Evolutionary conservation across 2,329 filamentous ascomycete species (phyloP).

Genomic region (Didymella lethalis): DNA sequence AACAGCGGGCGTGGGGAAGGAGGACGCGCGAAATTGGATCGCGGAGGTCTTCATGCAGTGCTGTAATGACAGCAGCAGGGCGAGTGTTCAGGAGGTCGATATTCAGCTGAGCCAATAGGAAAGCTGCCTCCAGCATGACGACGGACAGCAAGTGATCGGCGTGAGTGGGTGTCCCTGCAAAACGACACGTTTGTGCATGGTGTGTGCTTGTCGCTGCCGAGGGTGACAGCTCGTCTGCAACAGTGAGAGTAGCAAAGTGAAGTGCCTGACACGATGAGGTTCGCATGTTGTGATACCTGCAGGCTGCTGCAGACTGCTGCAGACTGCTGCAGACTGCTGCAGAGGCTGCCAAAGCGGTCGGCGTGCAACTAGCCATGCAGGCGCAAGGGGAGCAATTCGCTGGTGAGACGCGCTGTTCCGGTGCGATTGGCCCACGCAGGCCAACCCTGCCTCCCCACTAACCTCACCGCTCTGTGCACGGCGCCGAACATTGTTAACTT

Average conservation of each 20-base stretch:
- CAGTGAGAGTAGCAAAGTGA: constrained; percentile 2
- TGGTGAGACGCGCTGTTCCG: constrained; percentile 17
- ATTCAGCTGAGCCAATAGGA: neutral
- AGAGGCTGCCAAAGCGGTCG: constrained; percentile 10
- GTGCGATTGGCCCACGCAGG: constrained; percentile 11
- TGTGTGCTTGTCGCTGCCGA: constrained; percentile 2
- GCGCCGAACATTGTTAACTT: constrained; percentile 23
- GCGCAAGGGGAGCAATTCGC: constrained; percentile 19
- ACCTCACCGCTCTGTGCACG: constrained; percentile 21
- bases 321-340: constrained; percentile 4
- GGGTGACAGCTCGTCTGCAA: constrained; percentile 1
- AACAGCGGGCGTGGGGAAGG: constrained; percentile 11
- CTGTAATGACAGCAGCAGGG: constrained; percentile 1
- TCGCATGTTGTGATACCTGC: constrained; percentile 6
- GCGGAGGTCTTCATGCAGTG: constrained; percentile 7
- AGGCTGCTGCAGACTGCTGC: constrained; percentile 5
- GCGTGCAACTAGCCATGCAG: constrained; percentile 8
- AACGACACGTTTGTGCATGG: constrained; percentile 22
- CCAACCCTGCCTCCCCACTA: constrained; percentile 4
- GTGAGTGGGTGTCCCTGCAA: constrained; percentile 9
- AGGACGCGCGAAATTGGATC: constrained; percentile 14
- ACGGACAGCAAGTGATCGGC: constrained; percentile 16
- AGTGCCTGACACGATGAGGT: constrained; percentile 10
- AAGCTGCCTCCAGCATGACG: neutral
- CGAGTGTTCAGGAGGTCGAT: constrained; percentile 2